phyloP scores from a whole-genome alignment of 768 basidiomycete species.

The Podaxis sp. region DNA sequence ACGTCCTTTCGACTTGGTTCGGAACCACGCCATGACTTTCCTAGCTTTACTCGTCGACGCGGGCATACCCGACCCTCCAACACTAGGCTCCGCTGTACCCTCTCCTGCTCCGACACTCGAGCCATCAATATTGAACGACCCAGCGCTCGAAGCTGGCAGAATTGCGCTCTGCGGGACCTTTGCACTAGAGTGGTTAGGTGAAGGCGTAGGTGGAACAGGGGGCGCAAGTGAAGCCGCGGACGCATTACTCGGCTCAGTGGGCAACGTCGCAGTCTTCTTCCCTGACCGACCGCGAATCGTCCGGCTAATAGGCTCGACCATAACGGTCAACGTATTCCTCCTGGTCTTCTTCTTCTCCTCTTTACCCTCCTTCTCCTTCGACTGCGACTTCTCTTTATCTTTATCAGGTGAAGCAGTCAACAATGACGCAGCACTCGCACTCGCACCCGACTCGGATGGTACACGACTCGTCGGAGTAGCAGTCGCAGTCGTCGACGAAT shows the following conservation, averaged over 20 bases:
- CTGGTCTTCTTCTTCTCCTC: conserved; percentile 53
- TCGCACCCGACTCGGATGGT: conserved; percentile 22
- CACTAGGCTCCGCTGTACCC: conserved; percentile 13
- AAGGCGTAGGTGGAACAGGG: conserved; percentile 1
- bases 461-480: conserved; percentile 17
- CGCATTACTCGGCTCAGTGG: conserved; percentile 10
- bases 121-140: conserved; percentile 10
- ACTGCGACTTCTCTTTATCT: conserved; percentile 22
- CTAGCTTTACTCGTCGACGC: conserved; percentile 86
- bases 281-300: conserved; percentile 47
- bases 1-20: conserved; percentile 60
- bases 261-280: conserved; percentile 29
- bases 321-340: conserved; percentile 83
- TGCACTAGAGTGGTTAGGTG: background rate
- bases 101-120: conserved; percentile 16
- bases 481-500: conserved; percentile 17
- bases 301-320: conserved; percentile 76
- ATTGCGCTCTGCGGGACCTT: background rate
- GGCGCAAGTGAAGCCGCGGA: conserved; percentile 11
- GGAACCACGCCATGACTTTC: conserved; percentile 99
- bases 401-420: conserved; percentile 31
- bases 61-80: conserved; percentile 41
- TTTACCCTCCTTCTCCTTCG: conserved; percentile 26
- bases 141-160: background rate
- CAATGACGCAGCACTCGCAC: conserved; percentile 26